Evolutionary conservation across 129 eudicot species (phyloP).

Genomic region (Helichrysum umbraculigerum): DNA sequence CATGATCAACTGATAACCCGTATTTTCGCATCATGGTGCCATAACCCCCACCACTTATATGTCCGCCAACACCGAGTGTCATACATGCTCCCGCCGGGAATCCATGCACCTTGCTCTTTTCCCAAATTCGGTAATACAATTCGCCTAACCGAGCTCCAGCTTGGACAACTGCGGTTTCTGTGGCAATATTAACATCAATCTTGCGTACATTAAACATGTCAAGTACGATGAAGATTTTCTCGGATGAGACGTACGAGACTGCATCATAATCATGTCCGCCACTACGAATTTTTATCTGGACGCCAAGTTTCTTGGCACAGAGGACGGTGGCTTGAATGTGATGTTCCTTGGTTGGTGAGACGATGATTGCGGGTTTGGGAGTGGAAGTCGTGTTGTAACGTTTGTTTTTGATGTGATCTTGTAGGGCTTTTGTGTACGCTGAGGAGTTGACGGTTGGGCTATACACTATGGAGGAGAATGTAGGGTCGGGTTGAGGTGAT

Average conservation of each 20-base stretch:
- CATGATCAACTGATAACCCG: slow-evolving; percentile 42
- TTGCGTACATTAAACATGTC: slow-evolving; percentile 38
- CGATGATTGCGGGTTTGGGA: slow-evolving; percentile 31
- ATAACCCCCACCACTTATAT: slow-evolving; percentile 42
- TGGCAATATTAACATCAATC: slow-evolving; percentile 14
- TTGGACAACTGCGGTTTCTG: slow-evolving; percentile 34
- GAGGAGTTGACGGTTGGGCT: slow-evolving; percentile 19
- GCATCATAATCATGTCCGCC: slow-evolving; percentile 52
- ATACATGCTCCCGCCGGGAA: slow-evolving; percentile 46
- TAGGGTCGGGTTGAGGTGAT: slow-evolving; percentile 20
- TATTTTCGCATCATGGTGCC: slow-evolving; percentile 42
- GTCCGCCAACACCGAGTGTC: slow-evolving; percentile 43
- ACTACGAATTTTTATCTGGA: slow-evolving; percentile 32
- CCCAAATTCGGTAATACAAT: slow-evolving; percentile 40
- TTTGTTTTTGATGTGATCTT: slow-evolving; percentile 33
- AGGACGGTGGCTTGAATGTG: slow-evolving; percentile 34
- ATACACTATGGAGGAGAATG: slow-evolving; percentile 35
- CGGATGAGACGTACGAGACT: slow-evolving; percentile 35
- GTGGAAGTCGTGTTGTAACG: slow-evolving; percentile 28
- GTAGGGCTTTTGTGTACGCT: slow-evolving; percentile 21
- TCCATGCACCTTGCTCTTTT: slow-evolving; percentile 41
- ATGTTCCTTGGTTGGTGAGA: slow-evolving; percentile 31
- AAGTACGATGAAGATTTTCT: slow-evolving; percentile 29
- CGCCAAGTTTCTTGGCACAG: slow-evolving; percentile 30
- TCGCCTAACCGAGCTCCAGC: slow-evolving; percentile 47